Evolutionary conservation across 257 asterid species (phyloP).

Genomic region (Salvia miltiorrhiza): DNA sequence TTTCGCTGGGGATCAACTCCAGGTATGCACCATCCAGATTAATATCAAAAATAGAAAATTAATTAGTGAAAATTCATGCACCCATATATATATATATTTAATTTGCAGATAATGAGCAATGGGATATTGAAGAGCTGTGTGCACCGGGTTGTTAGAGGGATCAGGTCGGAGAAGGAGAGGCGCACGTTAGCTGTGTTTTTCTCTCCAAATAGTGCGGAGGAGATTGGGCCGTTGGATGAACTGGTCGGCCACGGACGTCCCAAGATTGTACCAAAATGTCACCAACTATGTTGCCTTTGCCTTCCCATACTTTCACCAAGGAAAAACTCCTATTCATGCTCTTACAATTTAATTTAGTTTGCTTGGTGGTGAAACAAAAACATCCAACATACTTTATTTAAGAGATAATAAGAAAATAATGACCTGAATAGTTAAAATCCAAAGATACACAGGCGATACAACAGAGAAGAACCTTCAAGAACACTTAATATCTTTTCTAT

Average conservation of each 20-base stretch:
- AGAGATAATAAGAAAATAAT: too few species aligned
- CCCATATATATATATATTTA: neutral
- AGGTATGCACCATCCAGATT: too few species aligned
- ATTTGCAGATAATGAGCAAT: conserved; percentile 45
- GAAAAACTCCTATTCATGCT: conserved; percentile 45
- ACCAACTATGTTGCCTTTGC: conserved; percentile 23
- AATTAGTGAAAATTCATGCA: conserved; percentile 24
- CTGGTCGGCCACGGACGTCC: conserved; percentile 36
- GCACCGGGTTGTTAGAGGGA: conserved; percentile 52
- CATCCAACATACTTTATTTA: too few species aligned
- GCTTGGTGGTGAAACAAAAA: too few species aligned
- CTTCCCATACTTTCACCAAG: conserved; percentile 42
- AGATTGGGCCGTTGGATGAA: conserved; percentile 50
- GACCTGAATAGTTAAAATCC: too few species aligned
- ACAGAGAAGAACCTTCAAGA: too few species aligned
- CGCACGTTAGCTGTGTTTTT: conserved; percentile 33
- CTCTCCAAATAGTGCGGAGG: conserved; percentile 40
- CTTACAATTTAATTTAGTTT: conserved; percentile 28
- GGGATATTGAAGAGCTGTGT: conserved; percentile 53
- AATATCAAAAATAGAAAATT: neutral
- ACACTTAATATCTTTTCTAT: too few species aligned
- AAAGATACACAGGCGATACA: too few species aligned
- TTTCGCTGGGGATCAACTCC: conserved; percentile 59
- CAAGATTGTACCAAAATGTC: conserved; percentile 34
- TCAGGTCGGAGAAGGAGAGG: conserved; percentile 37